Evolutionary conservation across 2,329 filamentous ascomycete genomes (phyloP).

Genomic region (Aspergillus sojae): DNA sequence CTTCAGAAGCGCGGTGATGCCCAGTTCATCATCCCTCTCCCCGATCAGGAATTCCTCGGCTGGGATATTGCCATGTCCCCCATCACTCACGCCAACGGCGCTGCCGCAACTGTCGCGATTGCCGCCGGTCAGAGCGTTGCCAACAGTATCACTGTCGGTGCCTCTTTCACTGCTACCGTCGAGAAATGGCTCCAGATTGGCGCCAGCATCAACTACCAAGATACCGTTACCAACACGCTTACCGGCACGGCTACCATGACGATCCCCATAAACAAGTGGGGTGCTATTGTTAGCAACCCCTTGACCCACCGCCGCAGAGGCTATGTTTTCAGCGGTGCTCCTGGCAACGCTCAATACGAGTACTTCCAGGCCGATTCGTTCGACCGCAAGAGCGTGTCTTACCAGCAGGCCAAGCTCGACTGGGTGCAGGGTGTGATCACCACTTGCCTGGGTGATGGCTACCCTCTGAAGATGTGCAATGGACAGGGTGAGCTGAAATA

Average conservation of each 20-base stretch:
- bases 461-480: slow-evolving; percentile 17
- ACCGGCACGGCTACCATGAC: slow-evolving; percentile 24
- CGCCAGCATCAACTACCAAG: slow-evolving; percentile 6
- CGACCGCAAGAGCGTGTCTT: slow-evolving; percentile 10
- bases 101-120: slow-evolving; percentile 18
- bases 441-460: slow-evolving; percentile 19
- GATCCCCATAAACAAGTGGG: slow-evolving; percentile 20
- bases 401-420: slow-evolving; percentile 8
- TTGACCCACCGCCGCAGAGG: slow-evolving; percentile 18
- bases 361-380: slow-evolving; percentile 23
- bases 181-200: slow-evolving; percentile 2
- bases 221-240: slow-evolving; percentile 15
- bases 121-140: slow-evolving; percentile 15
- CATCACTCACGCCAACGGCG: slow-evolving; percentile 20
- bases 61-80: slow-evolving; percentile 24
- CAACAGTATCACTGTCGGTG: slow-evolving; percentile 17
- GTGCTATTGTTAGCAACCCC: slow-evolving; percentile 22
- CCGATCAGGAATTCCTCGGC: slow-evolving; percentile 21
- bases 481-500: slow-evolving; percentile 17
- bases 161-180: slow-evolving; percentile 6
- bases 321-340: slow-evolving; percentile 21
- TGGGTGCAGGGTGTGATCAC: slow-evolving; percentile 24
- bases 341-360: slow-evolving; percentile 15
- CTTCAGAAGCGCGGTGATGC: slow-evolving; percentile 9
- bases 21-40: slow-evolving; percentile 19